Base-by-base conservation (phyloP, 2,329 filamentous ascomycete genomes). In the Pseudopithomyces chartarum region DNA sequence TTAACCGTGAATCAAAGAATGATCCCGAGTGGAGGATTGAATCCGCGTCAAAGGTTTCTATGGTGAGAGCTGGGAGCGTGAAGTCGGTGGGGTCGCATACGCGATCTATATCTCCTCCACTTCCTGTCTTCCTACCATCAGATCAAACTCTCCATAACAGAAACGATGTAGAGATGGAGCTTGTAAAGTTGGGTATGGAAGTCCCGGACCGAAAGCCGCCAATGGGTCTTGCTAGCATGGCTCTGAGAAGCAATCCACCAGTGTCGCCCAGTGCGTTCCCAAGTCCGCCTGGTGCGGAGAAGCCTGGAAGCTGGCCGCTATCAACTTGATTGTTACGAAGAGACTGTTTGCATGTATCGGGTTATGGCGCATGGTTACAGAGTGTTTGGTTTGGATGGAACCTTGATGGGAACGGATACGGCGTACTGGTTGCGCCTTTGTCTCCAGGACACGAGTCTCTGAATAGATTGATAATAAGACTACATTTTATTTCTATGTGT, bases 1-100 rank as follows among this genome's bases (percentile, higher is more conserved):
- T 32, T 23, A 12, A 50, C 12, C 6, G n/a, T n/a, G 34, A 47
- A 17, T 3, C 2, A 6, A 56, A 40, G 20, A 2, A 22, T n/a
- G 63, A 64, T 26, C 23, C 54, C 4, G 63, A 67, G 47, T 68
- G 62, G 63, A 56, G 52, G 33, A 65, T 67, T 52, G 59, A 60
- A 20, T 65, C 63, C 12, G 64, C 60, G 2, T 58, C 58, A 20
- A 63, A 65, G 42, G 60, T 67, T 2, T 58, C 59, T 19, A 67
- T 67, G 43, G 52, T 63, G 23, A 56, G 59, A 4, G 61, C 59
- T 8, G 61, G 58, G 8, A 63, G 55, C 23, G 45, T 56, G 3
- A 52, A 50, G 17, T 57, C 53, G 10, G 38, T 55, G 6, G 48
- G 55, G 26, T 46, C 46, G 11, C 34, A 44, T 8, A 33, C 47